Percentiles rank a stretch among this genome's conserved stretches.
Conservation (phyloP, 1,139 yeast genomes). For the Blastobotrys indianensis region DNA sequence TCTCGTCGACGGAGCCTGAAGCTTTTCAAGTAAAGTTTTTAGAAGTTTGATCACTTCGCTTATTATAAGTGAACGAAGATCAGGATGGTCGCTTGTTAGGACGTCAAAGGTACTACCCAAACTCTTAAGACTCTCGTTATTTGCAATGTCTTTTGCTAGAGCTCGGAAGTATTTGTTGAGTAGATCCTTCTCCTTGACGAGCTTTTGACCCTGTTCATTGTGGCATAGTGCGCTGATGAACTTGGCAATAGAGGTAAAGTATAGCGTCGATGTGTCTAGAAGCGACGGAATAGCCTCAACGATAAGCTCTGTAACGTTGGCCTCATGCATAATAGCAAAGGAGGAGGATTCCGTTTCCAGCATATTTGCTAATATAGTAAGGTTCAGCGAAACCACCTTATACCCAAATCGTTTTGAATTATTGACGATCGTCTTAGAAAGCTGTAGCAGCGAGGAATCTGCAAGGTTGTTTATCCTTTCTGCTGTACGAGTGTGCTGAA, state of each 20-base stretch:
- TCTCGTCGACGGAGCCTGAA: constrained; percentile 13
- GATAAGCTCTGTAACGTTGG: constrained; percentile 63
- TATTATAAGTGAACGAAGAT: constrained; percentile 55
- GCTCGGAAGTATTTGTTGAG: constrained; percentile 18
- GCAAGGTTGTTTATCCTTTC: constrained; percentile 80
- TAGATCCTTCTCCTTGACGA: constrained; percentile 26
- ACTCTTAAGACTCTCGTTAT: constrained; percentile 38
- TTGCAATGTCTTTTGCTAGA: constrained; percentile 18
- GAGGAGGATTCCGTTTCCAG: constrained; percentile 92
- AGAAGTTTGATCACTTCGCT: constrained; percentile 47
- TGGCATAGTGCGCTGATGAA: constrained; percentile 79
- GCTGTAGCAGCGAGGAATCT: constrained; percentile 68
- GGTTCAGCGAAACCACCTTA: constrained; percentile 54
- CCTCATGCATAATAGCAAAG: constrained; percentile 72
- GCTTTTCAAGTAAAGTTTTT: constrained; percentile 39
- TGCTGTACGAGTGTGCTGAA: constrained; percentile 64
- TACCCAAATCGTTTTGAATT: constrained; percentile 65
- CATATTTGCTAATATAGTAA: constrained; percentile 65
- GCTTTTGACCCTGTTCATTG: constrained; percentile 63
- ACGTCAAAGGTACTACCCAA: constrained; percentile 76
- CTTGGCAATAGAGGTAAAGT: constrained; percentile 63
- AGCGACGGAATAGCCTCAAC: constrained; percentile 46
- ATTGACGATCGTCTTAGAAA: constrained; percentile 55
- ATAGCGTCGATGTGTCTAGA: constrained; percentile 49
- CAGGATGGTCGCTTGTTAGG: constrained; percentile 76